Base-by-base conservation (phyloP, 371 early-diverging fungal genomes). In the Mucor circinelloides region DNA sequence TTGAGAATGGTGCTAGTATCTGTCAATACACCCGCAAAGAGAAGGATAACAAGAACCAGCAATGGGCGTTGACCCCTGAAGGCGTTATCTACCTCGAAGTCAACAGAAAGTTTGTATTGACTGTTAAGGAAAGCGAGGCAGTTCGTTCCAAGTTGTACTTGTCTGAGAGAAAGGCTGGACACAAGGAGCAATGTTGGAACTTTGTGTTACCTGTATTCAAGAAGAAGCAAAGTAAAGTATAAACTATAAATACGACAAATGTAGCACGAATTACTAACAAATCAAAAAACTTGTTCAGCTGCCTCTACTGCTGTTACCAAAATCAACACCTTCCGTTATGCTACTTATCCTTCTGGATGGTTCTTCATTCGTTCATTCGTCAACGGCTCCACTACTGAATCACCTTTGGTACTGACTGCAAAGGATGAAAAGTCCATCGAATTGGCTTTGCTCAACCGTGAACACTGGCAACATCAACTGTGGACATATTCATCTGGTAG, bases 401-500 rank as follows among this genome's bases (percentile, higher is more conserved):
- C 57, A 17, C 82, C 82, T 60, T 61, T 76, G 15, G 76, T 83
- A 0, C 60, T 83, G 32, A 78, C 80, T 23, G 75, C 77, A 15
- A 50, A 63, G 9, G 68, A 74, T 7, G 69, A 75, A 58, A 67
- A 71, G 3, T 64, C 69, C 2, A 58, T 83, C 48, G 54, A 58
- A 19, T 50, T 83, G 17, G 31, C 58, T 12, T 64, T 60, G 17
- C 63, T 82, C 8, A 70, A 73, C 54, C 72, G 67, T 25, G 66
- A 76, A 40, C 40, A 76, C 17, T 82, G 83, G 83, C 77, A 74
- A 44, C 9, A 52, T 5, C 87, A 87, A 63, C 80, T 87, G 12
- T 87, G 87, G 87, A 65, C 81, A 6, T 83, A 76, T 64, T 63
- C 75, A 40, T 70, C 79, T 48, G 87, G 87, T 10, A 76, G 73